Evolutionary conservation across 768 basidiomycete genomes (phyloP).

Genomic region (Inosperma sp.): DNA sequence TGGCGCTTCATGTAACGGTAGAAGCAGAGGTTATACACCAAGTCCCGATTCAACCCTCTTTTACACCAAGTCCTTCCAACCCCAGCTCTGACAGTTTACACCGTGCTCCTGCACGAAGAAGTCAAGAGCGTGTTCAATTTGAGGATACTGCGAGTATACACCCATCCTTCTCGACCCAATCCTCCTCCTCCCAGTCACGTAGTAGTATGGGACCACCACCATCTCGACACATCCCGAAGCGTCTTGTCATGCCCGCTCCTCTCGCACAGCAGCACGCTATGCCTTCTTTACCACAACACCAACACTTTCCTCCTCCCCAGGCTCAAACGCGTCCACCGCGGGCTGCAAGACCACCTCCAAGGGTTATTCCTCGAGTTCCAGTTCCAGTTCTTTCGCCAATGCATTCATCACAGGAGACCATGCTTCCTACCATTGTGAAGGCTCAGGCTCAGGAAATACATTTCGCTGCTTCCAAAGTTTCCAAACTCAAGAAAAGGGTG

Average conservation of each 20-base stretch:
- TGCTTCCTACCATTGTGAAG: constrained; percentile 7
- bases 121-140: constrained; percentile 3
- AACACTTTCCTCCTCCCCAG: neutral
- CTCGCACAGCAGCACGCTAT: constrained; percentile 38
- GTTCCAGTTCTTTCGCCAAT: neutral
- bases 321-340: neutral
- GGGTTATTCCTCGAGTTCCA: neutral
- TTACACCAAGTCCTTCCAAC: neutral
- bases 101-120: neutral
- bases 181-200: constrained; percentile 12
- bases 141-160: constrained; percentile 23
- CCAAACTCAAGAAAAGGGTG: constrained; percentile 29
- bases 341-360: neutral
- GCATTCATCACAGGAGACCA: constrained; percentile 7
- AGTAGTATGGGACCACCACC: constrained; percentile 22
- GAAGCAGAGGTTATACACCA: too few species aligned
- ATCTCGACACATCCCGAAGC: constrained; percentile 48
- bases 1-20: neutral
- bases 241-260: constrained; percentile 70
- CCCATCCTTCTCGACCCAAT: constrained; percentile 24
- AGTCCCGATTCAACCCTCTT: neutral
- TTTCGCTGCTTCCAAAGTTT: constrained; percentile 14
- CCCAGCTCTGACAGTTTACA: neutral
- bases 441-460: constrained; percentile 21
- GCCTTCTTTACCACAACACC: too few species aligned